Percentiles rank a stretch among this genome's conserved stretches.
phyloP scores from a whole-genome alignment of 2,329 filamentous ascomycete genomes.

The Ilyonectria robusta region DNA sequence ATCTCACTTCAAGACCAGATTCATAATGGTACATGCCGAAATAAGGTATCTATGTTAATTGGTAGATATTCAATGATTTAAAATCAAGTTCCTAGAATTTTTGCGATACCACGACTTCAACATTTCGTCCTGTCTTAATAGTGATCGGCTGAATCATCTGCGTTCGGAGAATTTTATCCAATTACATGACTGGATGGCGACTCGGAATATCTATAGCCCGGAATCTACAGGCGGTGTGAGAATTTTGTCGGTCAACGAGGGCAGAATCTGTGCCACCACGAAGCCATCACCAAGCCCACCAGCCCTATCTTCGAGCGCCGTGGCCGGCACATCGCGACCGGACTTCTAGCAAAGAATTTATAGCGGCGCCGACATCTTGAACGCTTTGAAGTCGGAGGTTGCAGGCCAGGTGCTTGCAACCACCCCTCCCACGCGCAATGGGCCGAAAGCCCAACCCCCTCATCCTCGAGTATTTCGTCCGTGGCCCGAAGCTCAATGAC shows the following conservation, averaged over 20 bases:
- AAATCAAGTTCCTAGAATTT: background rate
- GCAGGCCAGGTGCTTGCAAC: slow-evolving; percentile 48
- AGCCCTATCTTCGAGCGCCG: slow-evolving; percentile 33
- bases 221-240: slow-evolving; percentile 54
- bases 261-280: slow-evolving; percentile 54
- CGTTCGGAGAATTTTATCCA: slow-evolving; percentile 29
- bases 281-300: slow-evolving; percentile 46
- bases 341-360: slow-evolving; percentile 30
- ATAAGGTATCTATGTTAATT: background rate
- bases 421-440: slow-evolving; percentile 65
- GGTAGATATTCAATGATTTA: background rate
- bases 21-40: background rate
- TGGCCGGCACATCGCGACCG: slow-evolving; percentile 27
- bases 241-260: slow-evolving; percentile 59
- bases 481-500: slow-evolving; percentile 88
- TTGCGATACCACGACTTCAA: background rate
- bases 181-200: background rate
- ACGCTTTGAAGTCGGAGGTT: slow-evolving; percentile 40
- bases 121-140: background rate
- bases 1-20: background rate
- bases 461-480: slow-evolving; percentile 89
- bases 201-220: slow-evolving; percentile 45
- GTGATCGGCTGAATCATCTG: background rate
- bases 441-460: slow-evolving; percentile 87
- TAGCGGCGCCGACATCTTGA: slow-evolving; percentile 37